phyloP scores from a whole-genome alignment of 192 early-diverging fungal genomes.

The Backusella sp. region DNA sequence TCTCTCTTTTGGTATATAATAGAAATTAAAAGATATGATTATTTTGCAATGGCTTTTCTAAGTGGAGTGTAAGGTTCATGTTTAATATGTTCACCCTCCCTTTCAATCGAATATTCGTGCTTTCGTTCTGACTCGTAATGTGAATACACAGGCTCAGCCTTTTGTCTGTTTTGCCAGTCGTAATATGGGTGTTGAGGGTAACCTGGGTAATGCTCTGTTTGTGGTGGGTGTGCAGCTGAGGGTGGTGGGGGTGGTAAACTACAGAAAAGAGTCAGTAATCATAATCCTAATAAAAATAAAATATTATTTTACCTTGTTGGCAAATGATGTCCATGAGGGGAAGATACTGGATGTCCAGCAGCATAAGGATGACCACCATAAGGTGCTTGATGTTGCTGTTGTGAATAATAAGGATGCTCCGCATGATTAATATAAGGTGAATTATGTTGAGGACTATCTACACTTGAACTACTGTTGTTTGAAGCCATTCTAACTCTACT shows the following conservation, averaged over 20 bases:
- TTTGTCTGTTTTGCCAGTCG: slow-evolving; percentile 10
- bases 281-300: background rate
- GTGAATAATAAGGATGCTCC: slow-evolving; percentile 8
- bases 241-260: slow-evolving; percentile 11
- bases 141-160: background rate
- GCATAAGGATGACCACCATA: background rate
- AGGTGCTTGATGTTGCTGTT: slow-evolving; percentile 2
- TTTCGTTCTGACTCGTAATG: slow-evolving; percentile 13
- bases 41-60: slow-evolving; percentile 7
- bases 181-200: background rate
- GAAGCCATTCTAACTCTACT: slow-evolving; percentile 19
- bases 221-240: background rate
- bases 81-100: background rate
- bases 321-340: background rate
- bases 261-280: background rate
- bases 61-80: background rate
- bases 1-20: background rate
- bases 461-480: slow-evolving; percentile 8
- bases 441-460: slow-evolving; percentile 9
- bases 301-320: background rate
- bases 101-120: slow-evolving; percentile 9
- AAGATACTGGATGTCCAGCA: background rate
- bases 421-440: slow-evolving; percentile 16
- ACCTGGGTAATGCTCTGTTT: background rate
- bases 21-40: background rate